Base-by-base conservation (phyloP, 805 yeast species). In the Pichia kluyveri region DNA sequence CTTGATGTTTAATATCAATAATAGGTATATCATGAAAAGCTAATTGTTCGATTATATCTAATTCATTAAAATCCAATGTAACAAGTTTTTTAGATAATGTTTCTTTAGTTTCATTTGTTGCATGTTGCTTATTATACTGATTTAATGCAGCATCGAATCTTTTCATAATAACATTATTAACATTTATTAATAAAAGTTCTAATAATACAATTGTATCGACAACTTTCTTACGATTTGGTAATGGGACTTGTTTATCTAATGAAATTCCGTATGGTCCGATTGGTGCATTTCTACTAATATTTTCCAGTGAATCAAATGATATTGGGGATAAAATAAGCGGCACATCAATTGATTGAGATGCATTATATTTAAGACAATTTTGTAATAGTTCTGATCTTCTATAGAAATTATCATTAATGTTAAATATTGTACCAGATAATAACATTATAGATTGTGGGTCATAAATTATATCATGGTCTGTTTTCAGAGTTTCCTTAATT, bases 321-420 rank as follows among this genome's bases (percentile, higher is more conserved):
- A 67, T 50, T 1, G 68, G 57, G 15, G 52, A 60, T 37, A 73
- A 57, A 46, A 66, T 68, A 27, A 68, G 61, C 38, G 72, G 69
- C 0, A 77, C 63, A 42, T 55, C 64, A 32, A 62, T 73, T 65
- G 54, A 63, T 60, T 54, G 69, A 46, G 58, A 69, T 61, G 65
- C 72, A 67, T 44, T 79, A 69, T 57, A 76, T 61, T 62, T 75
- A 69, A 60, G 59, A 17, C 65, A 66, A 41, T 58, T 63, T 47
- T 60, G 51, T 23, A 73, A 54, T 15, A 71, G 53, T 44, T 65
- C 67, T 7, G 69, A 63, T 42, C 76, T 54, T 48, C 70, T 67
- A 52, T 66, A 65, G 18, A 73, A 51, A 18, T 62, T 56, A 38
- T 70, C 71, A 45, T 68, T 65, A 27, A 72, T 59, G 47, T 71